phyloP scores from a whole-genome alignment of 495 filamentous ascomycete genomes.

The Xylaria intraflava region DNA sequence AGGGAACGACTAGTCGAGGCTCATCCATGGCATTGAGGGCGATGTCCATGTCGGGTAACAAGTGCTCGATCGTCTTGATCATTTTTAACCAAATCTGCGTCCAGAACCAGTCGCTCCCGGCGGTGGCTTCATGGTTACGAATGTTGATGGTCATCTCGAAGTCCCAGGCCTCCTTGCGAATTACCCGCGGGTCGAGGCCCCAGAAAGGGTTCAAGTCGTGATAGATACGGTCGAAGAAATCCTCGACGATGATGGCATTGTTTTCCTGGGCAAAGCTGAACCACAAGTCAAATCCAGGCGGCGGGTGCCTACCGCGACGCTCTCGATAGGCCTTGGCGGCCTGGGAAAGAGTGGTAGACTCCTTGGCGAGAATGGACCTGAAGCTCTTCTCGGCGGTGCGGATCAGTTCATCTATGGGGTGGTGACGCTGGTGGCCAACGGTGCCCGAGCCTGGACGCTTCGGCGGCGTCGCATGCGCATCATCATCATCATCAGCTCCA shows the following conservation, averaged over 20 bases:
- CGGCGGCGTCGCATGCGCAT: slow-evolving; percentile 8
- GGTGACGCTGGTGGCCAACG: slow-evolving; percentile 26
- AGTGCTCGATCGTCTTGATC: slow-evolving; percentile 49
- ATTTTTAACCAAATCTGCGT: slow-evolving; percentile 55
- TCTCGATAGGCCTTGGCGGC: slow-evolving; percentile 56
- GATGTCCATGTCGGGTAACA: slow-evolving; percentile 66
- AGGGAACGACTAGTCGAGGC: slow-evolving; percentile 58
- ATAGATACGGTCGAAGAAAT: slow-evolving; percentile 65
- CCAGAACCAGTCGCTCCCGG: slow-evolving; percentile 54
- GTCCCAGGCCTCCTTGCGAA: slow-evolving; percentile 48
- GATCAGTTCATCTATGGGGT: slow-evolving; percentile 45
- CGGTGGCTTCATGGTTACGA: slow-evolving; percentile 49
- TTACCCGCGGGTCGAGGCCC: slow-evolving; percentile 49
- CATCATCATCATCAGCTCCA: neutral
- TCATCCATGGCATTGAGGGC: slow-evolving; percentile 65
- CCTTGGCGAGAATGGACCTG: slow-evolving; percentile 30
- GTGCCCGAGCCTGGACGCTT: slow-evolving; percentile 15
- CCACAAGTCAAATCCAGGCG: slow-evolving; percentile 66
- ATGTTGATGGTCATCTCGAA: slow-evolving; percentile 56
- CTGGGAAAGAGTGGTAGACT: slow-evolving; percentile 46
- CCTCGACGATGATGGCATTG: slow-evolving; percentile 58
- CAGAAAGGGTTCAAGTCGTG: slow-evolving; percentile 68
- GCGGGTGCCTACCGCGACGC: slow-evolving; percentile 61
- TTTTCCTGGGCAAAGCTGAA: slow-evolving; percentile 56
- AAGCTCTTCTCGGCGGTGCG: slow-evolving; percentile 37